Percentiles rank a stretch among this genome's conserved stretches.
Evolutionary conservation across 164 flowering plant species (phyloP).

Genomic region (Liriodendron chinense): DNA sequence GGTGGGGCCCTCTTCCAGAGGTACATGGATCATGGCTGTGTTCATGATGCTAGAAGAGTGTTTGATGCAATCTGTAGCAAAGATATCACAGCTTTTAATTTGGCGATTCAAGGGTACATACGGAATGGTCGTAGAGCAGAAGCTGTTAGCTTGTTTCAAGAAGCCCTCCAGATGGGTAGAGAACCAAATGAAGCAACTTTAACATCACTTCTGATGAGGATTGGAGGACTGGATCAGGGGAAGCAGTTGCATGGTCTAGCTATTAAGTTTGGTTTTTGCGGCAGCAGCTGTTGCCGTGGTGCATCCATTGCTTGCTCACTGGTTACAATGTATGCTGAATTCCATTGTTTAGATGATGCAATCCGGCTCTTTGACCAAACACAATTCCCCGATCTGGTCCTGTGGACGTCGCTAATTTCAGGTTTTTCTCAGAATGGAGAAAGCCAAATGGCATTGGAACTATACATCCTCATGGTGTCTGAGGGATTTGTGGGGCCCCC

Average conservation of each 20-base stretch:
- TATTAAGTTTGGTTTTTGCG: conserved; percentile 22
- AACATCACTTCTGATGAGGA: conserved; percentile 17
- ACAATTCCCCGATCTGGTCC: conserved; percentile 18
- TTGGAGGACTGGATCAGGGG: conserved; percentile 11
- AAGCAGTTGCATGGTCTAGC: conserved; percentile 29
- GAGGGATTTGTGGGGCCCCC: conserved; percentile 17
- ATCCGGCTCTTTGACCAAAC: conserved; percentile 13
- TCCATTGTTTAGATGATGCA: conserved; percentile 20
- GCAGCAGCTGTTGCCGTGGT: background rate
- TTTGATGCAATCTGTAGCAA: conserved; percentile 17
- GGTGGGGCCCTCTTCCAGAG: conserved; percentile 25
- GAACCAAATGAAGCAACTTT: conserved; percentile 25
- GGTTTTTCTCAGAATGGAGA: conserved; percentile 23
- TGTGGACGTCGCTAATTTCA: conserved; percentile 27
- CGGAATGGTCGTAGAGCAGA: conserved; percentile 12
- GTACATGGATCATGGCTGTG: conserved; percentile 15
- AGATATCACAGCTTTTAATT: conserved; percentile 24
- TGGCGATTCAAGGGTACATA: conserved; percentile 23
- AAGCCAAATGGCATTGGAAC: conserved; percentile 17
- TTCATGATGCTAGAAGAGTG: conserved; percentile 14
- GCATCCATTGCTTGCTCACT: conserved; percentile 22
- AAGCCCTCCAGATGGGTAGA: conserved; percentile 14
- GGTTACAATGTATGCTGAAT: conserved; percentile 19
- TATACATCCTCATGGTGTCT: conserved; percentile 19
- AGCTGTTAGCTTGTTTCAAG: conserved; percentile 22